Conservation (phyloP, 2,329 filamentous ascomycete species). For the Daldinia eschscholtzii region DNA sequence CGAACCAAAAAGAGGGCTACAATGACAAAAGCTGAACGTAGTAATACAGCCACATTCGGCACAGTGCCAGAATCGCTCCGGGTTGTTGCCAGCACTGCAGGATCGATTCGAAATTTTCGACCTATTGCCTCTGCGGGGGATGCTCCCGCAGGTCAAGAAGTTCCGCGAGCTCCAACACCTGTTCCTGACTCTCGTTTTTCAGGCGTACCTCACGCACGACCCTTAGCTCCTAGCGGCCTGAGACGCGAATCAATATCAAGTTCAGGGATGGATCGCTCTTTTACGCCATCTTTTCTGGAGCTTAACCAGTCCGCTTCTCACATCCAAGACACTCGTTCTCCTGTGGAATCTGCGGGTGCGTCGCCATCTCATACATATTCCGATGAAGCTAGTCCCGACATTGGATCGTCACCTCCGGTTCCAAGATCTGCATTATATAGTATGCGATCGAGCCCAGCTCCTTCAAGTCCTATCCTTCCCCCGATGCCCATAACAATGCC, state of each 20-base stretch:
- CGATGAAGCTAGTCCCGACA: slow-evolving; percentile 79
- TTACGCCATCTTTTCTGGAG: slow-evolving; percentile 51
- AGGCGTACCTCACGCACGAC: slow-evolving; percentile 49
- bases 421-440: slow-evolving; percentile 70
- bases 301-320: slow-evolving; percentile 57
- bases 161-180: slow-evolving; percentile 83
- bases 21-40: slow-evolving; percentile 77
- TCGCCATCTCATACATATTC: slow-evolving; percentile 64
- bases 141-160: slow-evolving; percentile 66
- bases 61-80: slow-evolving; percentile 82
- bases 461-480: slow-evolving; percentile 83
- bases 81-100: slow-evolving; percentile 90
- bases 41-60: slow-evolving; percentile 79
- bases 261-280: slow-evolving; percentile 60
- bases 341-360: slow-evolving; percentile 63
- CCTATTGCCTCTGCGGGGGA: slow-evolving; percentile 71
- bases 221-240: slow-evolving; percentile 62
- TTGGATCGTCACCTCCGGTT: slow-evolving; percentile 91
- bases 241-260: slow-evolving; percentile 72
- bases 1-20: slow-evolving; percentile 81
- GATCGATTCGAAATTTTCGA: slow-evolving; percentile 86
- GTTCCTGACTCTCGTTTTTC: slow-evolving; percentile 66
- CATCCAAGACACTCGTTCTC: slow-evolving; percentile 66
- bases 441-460: slow-evolving; percentile 70
- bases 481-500: slow-evolving; percentile 72